Evolutionary conservation across 83 land plant genomes (phyloP), one percentile per base, ranked within the genome.

Genomic region (Picea abies): DNA sequence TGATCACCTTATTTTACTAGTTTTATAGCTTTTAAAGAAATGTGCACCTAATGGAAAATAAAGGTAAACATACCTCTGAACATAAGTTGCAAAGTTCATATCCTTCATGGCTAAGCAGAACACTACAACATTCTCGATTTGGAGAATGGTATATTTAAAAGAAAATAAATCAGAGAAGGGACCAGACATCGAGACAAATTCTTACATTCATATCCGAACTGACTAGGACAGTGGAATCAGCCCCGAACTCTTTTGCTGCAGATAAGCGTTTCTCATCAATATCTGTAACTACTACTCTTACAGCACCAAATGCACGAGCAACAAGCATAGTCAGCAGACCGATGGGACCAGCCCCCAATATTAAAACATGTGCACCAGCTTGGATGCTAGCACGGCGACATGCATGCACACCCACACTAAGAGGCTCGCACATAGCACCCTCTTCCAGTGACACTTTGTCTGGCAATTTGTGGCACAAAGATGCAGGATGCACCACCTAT

Each of bases 381-480:
- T 82, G 89, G 60, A 88, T 71, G 6, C 66, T 62, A 16, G 84
- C 85, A 69, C 89, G 83, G 3, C 88, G 81, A 82, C 89, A 87
- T 9, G 88, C 88, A 78, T 87, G 88, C 39, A 87, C 88, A 52
- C 88, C 89, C 32, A 87, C 89, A 60, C 89, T 87, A 39, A 87
- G 76, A 39, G 89, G 89, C 84, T 87, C 89, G 71, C 89, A 87
- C 89, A 87, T 87, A 12, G 89, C 89, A 35, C 89, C 89, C 63
- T 87, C 89, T 52, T 87, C 89, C 16, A 87, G 60, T 32, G 89
- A 81, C 15, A 87, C 84, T 37, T 78, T 60, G 32, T 87, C 89
- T 11, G 89, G 89, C 20, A 87, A 84, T 84, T 87, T 87, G 84
- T 87, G 82, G 77, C 89, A 87, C 26, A 87, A 64, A 32, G 60